Evolutionary conservation across 495 filamentous ascomycete species (phyloP), one percentile per base, ranked within the genome.

Genomic region (Neurospora sublineolata): DNA sequence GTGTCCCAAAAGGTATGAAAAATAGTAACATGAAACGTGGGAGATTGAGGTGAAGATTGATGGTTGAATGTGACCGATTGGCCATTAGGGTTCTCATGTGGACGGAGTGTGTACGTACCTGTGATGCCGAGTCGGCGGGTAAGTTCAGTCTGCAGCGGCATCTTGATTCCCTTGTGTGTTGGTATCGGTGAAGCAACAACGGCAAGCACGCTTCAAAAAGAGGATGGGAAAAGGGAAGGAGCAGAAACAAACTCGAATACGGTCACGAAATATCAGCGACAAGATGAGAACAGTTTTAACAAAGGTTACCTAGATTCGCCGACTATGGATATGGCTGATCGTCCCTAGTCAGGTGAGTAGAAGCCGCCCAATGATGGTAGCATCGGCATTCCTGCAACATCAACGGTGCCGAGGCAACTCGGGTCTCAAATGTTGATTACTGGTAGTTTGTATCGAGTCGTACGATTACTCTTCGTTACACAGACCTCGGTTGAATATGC

Each of bases 141-240:
- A 69, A 98, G 86, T 72, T 91, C 91, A 60, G 94, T 98, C 80
- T 91, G 89, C 88, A 98, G 97, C 74, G 92, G 93, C 94, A 98
- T 97, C 27, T 70, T 83, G 73, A 68, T 20, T n/a, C n/a, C n/a
- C n/a, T n/a, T 18, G n/a, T 33, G 12, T 18, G 52, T 52, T 52
- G 39, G 52, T 36, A 52, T 68, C 38, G 36, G 37, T 20, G 20
- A 44, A 27, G 52, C 20, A 46, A 38, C 36, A 68, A 71, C 23
- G 68, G 14, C 20, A 37, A 37, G 27, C 20, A 37, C 14, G 18
- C 20, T 44, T 23, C 20, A 36, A 23, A 68, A 16, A 37, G 40
- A 37, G 3, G 44, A 16, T 37, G 46, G 27, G 46, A 67, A 70
- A 67, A 20, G 33, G 14, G 33, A 20, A 37, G 42, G 16, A 33